Base-by-base conservation (phyloP, 306 rosid genomes). In the Casuarina equisetifolia region DNA sequence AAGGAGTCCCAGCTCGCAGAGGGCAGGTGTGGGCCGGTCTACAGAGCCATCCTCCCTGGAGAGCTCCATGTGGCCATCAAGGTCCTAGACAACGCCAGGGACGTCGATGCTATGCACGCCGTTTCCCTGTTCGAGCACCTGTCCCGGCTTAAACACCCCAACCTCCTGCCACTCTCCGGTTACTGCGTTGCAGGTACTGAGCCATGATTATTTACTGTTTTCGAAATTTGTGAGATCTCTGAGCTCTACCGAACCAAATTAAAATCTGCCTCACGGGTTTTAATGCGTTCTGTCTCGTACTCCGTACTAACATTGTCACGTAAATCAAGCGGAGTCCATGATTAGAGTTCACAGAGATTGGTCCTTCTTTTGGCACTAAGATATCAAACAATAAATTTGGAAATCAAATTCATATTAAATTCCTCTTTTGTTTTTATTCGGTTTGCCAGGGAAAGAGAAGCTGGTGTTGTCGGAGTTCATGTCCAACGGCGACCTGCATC, bases 11-110 rank as follows among this genome's bases (percentile, higher is more conserved):
- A 86, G 54, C 92, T 95, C 0, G 93, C 96, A 0, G 93, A 95
- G 57, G 97, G 97, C 0, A 85, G 97, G 78, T 92, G 97, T 79
- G 99, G 97, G 71, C 99, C 99, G 16, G 97, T 92, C 1, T 95
- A 95, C 81, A 83, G 91, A 9, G 97, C 97, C 25, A 93, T 95
- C 1, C 75, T 95, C 0, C 91, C 96, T 0, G 97, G 99, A 0
- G 99, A 95, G 6, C 80, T 95, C 83, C 96, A 92, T 96, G 93
- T 95, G 92, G 97, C 92, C 9, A 95, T 95, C 83, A 95, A 95
- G 61, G 96, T 95, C 5, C 71, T 95, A 52, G 97, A 95, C 25
- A 88, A 81, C 53, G 97, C 91, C 7, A 90, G 94, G 61, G 88
- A 79, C 74, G 84, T 92, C 39, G 81, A 70, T 76, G 79, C 73